These are phyloP conservation scores for Botrytis sinoallii DNA, from an alignment of 2,329 filamentous ascomycete genomes.

Conservation along the genomic window DNA sequence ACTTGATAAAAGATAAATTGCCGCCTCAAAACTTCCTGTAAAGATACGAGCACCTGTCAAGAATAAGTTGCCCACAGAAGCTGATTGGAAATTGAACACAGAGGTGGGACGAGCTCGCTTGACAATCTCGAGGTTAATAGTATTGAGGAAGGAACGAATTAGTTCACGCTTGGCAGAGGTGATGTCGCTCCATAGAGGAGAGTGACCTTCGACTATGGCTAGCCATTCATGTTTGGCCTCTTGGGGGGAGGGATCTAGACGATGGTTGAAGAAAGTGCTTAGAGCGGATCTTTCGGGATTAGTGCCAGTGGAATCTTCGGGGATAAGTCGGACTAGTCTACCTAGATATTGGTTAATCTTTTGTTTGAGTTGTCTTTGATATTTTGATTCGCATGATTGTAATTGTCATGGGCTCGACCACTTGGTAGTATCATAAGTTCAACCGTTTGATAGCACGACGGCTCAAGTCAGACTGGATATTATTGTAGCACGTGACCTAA, in stretches of 20 bases:
- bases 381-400: background rate
- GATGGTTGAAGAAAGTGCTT: slow-evolving; percentile 82
- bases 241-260: slow-evolving; percentile 61
- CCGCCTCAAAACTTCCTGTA: slow-evolving; percentile 86
- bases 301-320: slow-evolving; percentile 48
- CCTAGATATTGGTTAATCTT: slow-evolving; percentile 46
- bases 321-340: slow-evolving; percentile 86
- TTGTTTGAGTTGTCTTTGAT: background rate
- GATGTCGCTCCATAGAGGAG: slow-evolving; percentile 66
- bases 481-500: background rate
- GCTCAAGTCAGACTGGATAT: background rate
- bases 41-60: slow-evolving; percentile 84
- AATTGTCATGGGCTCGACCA: background rate
- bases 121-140: slow-evolving; percentile 73
- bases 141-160: slow-evolving; percentile 73
- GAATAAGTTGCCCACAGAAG: slow-evolving; percentile 76
- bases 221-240: slow-evolving; percentile 78
- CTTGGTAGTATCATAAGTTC: background rate
- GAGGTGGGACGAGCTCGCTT: slow-evolving; percentile 71
- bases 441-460: background rate
- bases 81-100: slow-evolving; percentile 73
- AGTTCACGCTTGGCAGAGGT: slow-evolving; percentile 72
- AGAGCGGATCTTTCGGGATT: slow-evolving; percentile 69
- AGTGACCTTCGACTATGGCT: slow-evolving; percentile 79
- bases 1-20: slow-evolving; percentile 83